Percentiles rank a stretch among this genome's conserved stretches.
These are phyloP conservation scores for Penicillium longicatenatum DNA, from an alignment of 495 filamentous ascomycete species.

Conservation along the genomic window DNA sequence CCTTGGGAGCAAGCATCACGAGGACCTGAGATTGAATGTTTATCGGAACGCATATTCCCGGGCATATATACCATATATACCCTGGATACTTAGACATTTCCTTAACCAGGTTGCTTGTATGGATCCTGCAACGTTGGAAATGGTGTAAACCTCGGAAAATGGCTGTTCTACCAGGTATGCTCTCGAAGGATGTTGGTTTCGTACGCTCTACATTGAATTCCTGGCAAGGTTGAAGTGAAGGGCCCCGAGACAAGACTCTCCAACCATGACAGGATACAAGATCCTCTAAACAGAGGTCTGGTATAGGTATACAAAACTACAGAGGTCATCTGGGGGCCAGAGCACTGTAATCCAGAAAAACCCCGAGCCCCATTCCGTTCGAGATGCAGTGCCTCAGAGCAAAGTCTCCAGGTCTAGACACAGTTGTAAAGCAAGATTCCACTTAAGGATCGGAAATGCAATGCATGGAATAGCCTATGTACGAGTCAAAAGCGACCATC, in stretches of 20 bases:
- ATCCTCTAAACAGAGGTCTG: not conserved
- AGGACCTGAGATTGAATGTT: no score
- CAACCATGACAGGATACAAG: not conserved
- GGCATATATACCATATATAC: no score
- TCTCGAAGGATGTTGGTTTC: not conserved
- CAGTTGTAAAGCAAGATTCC: slow-evolving; percentile 15
- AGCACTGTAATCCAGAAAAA: not conserved
- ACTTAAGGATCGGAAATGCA: slow-evolving; percentile 35
- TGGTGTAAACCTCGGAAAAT: no score
- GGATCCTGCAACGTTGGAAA: no score
- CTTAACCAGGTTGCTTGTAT: no score
- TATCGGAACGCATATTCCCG: no score
- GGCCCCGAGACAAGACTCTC: not conserved
- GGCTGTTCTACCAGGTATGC: no score
- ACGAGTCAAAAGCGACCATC: slow-evolving; percentile 30
- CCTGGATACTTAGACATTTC: no score
- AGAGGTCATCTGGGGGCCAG: not conserved
- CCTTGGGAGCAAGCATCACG: no score
- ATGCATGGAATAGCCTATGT: slow-evolving; percentile 37
- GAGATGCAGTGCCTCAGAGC: no score
- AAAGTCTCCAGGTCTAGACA: not conserved
- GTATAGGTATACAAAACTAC: no score
- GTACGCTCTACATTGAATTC: not conserved
- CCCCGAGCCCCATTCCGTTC: not conserved
- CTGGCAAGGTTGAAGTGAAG: not conserved